Base-by-base conservation (phyloP, 805 yeast species). In the Nakazawaea anatomiae region DNA sequence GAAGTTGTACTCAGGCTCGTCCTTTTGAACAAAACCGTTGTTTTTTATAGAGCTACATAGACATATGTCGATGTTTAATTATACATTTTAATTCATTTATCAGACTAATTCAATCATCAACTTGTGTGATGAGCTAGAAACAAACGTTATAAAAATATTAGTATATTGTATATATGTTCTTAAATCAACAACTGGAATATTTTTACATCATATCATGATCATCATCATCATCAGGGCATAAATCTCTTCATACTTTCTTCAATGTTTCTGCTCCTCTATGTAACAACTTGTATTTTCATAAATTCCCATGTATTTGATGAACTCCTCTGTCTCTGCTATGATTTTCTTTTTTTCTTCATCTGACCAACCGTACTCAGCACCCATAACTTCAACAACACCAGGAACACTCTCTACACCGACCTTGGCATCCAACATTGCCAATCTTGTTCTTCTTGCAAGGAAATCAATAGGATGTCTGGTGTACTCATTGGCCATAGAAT, bases 401-500 rank as follows among this genome's bases (percentile, higher is more conserved):
- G 89, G 95, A 51, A 91, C 83, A 12, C 95, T 87, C 47, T 72
- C 75, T 56, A 83, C 71, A 11, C 97, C 96, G 57, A 86, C 89
- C 66, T 82, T 82, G 41, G 94, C 88, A 70, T 91, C 91, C 65
- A 91, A 75, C 74, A 90, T 92, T 3, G 96, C 96, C 65, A 89
- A 82, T 70, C 98, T 83, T 49, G 92, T 84, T 76, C 98, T 85
- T 76, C 97, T 86, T 51, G 96, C 89, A 57, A 91, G 75, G 75
- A 91, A 89, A 69, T 91, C 98, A 52, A 85, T 72, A 44, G 96
- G 95, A 10, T 91, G 87, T 71, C 95, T 79, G 42, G 89, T 82
- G 67, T 89, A 89, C 73, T 91, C 98, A 69, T 88, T 79, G 55
- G 80, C 72, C 59, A 89, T 75, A 10, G 89, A 84, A 71, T 90